These are phyloP conservation scores for Tylopilus balloui DNA, from an alignment of 768 basidiomycete species.

Conservation along the genomic window DNA sequence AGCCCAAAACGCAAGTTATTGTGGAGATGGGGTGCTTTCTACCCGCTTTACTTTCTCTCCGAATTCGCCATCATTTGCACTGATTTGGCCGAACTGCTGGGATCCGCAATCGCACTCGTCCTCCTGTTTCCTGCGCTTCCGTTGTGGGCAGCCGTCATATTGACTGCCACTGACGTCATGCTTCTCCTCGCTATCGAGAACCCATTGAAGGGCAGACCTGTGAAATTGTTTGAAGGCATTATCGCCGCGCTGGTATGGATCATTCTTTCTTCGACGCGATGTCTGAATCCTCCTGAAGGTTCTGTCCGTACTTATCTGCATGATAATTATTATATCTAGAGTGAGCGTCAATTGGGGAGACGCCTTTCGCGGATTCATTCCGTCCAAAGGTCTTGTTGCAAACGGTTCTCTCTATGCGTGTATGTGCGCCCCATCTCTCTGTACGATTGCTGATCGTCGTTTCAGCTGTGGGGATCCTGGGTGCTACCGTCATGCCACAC, in stretches of 20 bases:
- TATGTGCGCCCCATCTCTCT: constrained; percentile 31
- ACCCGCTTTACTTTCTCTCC: constrained; percentile 59
- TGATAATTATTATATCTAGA: constrained; percentile 70
- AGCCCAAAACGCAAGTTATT: constrained; percentile 54
- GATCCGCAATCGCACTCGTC: constrained; percentile 76
- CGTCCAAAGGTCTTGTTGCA: constrained; percentile 58
- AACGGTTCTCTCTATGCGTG: constrained; percentile 62
- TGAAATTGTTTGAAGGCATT: constrained; percentile 61
- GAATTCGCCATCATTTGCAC: constrained; percentile 75
- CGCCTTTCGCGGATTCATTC: constrained; percentile 73
- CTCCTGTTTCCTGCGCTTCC: constrained; percentile 67
- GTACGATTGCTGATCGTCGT: constrained; percentile 11
- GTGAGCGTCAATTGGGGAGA: constrained; percentile 66
- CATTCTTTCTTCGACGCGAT: neutral
- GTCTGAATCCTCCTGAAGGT: constrained; percentile 38
- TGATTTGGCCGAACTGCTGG: constrained; percentile 77
- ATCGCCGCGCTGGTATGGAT: constrained; percentile 56
- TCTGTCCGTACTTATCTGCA: constrained; percentile 70
- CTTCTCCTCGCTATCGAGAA: constrained; percentile 68
- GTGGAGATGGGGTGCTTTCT: constrained; percentile 56
- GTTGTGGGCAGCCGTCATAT: constrained; percentile 65
- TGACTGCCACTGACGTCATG: constrained; percentile 67
- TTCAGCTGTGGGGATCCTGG: constrained; percentile 65
- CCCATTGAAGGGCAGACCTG: constrained; percentile 62
- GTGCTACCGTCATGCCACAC: constrained; percentile 92